Percentiles rank a stretch among this genome's conserved stretches.
phyloP scores from a whole-genome alignment of 805 yeast species.

The Pichia cabralensis region DNA sequence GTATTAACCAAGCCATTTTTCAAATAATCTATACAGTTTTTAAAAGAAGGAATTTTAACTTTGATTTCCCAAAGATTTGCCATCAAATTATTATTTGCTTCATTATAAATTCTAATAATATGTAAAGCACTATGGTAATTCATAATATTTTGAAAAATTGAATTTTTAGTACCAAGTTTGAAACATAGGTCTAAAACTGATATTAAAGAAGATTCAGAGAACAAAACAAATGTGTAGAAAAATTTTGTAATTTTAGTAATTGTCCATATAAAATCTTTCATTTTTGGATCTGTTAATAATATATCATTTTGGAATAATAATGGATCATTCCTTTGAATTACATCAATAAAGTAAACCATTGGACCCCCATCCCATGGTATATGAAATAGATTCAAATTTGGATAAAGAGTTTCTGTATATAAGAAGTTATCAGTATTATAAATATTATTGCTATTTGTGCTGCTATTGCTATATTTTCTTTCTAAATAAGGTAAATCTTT shows the following conservation, averaged over 20 bases:
- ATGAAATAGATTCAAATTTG: conserved; percentile 5
- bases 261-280: conserved; percentile 12
- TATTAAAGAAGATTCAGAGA: conserved; percentile 3
- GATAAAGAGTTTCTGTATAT: conserved; percentile 4
- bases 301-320: neutral
- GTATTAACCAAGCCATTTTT: conserved; percentile 4
- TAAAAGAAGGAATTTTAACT: conserved; percentile 6
- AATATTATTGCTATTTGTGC: too few relatives aligned
- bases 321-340: conserved; percentile 7
- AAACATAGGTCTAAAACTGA: conserved; percentile 3
- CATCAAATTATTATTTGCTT: neutral
- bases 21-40: conserved; percentile 7
- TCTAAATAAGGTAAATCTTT: conserved; percentile 1
- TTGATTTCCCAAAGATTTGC: conserved; percentile 7
- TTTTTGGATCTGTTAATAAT: conserved; percentile 1
- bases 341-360: conserved; percentile 1
- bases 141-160: conserved; percentile 10
- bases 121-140: conserved; percentile 9
- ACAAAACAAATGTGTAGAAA: conserved; percentile 6
- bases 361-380: conserved; percentile 6
- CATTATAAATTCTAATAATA: conserved; percentile 6
- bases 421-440: too few relatives aligned
- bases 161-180: conserved; percentile 3
- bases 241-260: conserved; percentile 4
- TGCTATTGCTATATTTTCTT: too few relatives aligned